Evolutionary conservation across 2,329 filamentous ascomycete species (phyloP), one percentile per base, ranked within the genome.

Genomic region (Torrubiellomyces zombiae): DNA sequence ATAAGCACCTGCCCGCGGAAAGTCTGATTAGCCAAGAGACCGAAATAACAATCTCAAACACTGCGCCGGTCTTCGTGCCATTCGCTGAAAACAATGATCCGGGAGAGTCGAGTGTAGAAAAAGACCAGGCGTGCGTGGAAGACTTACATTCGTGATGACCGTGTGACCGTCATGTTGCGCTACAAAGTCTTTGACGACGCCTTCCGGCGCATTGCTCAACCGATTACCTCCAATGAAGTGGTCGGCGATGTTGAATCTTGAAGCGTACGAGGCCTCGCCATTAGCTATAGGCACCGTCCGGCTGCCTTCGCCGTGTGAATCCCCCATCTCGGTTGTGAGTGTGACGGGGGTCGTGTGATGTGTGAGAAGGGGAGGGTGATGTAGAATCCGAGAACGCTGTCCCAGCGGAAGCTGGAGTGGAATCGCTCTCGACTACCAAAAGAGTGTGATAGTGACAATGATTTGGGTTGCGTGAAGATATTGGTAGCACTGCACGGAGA

Each of bases 1-100:
- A 98, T 98, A 37, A 98, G 68, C 27, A 95, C 83, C 86, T 95
- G n/a, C n/a, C n/a, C n/a, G n/a, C n/a, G n/a, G n/a, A n/a, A n/a
- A n/a, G n/a, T n/a, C n/a, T n/a, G n/a, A n/a, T n/a, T n/a, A n/a
- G n/a, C n/a, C n/a, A n/a, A n/a, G n/a, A n/a, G n/a, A n/a, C n/a
- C n/a, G n/a, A n/a, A n/a, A n/a, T n/a, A n/a, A n/a, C n/a, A n/a
- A n/a, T n/a, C n/a, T n/a, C n/a, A n/a, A n/a, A n/a, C n/a, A n/a
- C n/a, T n/a, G n/a, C n/a, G n/a, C n/a, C n/a, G n/a, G n/a, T n/a
- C n/a, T n/a, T n/a, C n/a, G n/a, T n/a, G n/a, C n/a, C n/a, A n/a
- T n/a, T n/a, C n/a, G n/a, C n/a, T n/a, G n/a, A n/a, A n/a, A n/a
- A n/a, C n/a, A n/a, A n/a, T n/a, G n/a, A n/a, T n/a, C n/a, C n/a